phyloP scores from a whole-genome alignment of 2,329 filamentous ascomycete genomes.

The Leptographium lundbergii region DNA sequence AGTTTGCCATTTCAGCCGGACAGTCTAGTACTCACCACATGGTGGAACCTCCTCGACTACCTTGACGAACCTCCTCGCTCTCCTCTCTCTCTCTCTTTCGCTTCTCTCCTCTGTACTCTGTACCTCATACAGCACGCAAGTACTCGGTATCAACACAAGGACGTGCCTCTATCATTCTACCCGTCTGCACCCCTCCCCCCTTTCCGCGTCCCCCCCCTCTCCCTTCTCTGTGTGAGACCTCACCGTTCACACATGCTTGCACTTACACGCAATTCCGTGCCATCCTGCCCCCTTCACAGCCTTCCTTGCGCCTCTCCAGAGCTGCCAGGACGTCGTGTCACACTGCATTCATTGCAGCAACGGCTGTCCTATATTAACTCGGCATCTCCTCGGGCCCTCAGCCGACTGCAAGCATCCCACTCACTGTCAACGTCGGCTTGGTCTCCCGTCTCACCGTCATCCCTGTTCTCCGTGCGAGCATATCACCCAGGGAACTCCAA shows the following conservation, averaged over 20 bases:
- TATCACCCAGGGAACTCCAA: not conserved
- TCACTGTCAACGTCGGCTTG: not conserved
- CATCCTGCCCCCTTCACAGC: not conserved
- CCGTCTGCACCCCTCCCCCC: not conserved
- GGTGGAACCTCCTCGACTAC: not conserved
- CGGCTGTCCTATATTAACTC: not conserved
- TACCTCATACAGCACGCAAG: not conserved
- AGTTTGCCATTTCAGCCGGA: not conserved
- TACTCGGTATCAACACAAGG: not conserved
- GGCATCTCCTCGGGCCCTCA: not conserved
- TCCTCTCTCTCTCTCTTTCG: not conserved
- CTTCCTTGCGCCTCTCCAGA: not conserved
- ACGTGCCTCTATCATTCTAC: not conserved
- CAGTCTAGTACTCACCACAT: not conserved
- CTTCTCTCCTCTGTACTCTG: not conserved
- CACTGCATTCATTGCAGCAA: not conserved
- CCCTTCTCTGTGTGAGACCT: not conserved
- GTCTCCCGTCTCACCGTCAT: not conserved
- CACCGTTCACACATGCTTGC: not conserved
- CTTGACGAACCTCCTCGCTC: not conserved
- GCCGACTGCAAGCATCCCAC: not conserved
- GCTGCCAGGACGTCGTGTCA: not conserved
- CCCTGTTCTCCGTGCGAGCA: not conserved
- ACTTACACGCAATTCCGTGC: not conserved
- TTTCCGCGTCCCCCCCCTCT: not conserved